Conservation (phyloP, 176 grass and related monocot genomes). For the Paspalum vaginatum region DNA sequence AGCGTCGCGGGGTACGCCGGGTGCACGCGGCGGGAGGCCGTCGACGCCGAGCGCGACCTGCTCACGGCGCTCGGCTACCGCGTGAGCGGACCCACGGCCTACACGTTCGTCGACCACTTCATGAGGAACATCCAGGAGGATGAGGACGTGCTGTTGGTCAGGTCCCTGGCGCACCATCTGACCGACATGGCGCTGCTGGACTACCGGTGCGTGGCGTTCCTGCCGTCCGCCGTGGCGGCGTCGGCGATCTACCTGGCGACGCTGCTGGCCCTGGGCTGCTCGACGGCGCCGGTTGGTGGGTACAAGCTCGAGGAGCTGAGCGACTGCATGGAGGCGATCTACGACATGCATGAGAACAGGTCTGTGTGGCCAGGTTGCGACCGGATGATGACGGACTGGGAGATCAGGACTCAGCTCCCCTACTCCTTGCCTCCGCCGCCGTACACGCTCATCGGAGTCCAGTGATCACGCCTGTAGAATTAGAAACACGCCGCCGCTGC, state of each 20-base stretch:
- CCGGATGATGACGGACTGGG: background rate
- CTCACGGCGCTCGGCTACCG: conserved; percentile 28
- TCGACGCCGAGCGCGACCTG: conserved; percentile 10
- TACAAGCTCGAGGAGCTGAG: background rate
- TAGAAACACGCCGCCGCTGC: no score
- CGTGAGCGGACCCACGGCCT: conserved; percentile 25
- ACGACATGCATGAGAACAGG: background rate
- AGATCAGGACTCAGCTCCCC: background rate
- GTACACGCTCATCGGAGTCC: background rate
- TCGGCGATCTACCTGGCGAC: conserved; percentile 18
- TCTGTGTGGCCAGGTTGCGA: background rate
- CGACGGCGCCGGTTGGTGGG: background rate
- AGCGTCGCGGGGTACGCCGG: background rate
- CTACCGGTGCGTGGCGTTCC: background rate
- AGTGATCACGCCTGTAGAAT: no score
- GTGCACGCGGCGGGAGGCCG: background rate
- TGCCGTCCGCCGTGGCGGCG: conserved; percentile 31
- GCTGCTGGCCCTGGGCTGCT: background rate
- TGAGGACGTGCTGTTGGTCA: background rate
- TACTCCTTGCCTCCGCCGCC: background rate
- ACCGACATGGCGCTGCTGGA: background rate
- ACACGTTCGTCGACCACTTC: conserved; percentile 39
- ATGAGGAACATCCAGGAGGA: background rate
- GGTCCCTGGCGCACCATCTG: background rate
- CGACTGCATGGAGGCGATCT: background rate